Percentiles rank a stretch among this genome's conserved stretches.
These are phyloP conservation scores for Nyctanthes arbortristis DNA, from an alignment of 257 asterid species.

Conservation along the genomic window DNA sequence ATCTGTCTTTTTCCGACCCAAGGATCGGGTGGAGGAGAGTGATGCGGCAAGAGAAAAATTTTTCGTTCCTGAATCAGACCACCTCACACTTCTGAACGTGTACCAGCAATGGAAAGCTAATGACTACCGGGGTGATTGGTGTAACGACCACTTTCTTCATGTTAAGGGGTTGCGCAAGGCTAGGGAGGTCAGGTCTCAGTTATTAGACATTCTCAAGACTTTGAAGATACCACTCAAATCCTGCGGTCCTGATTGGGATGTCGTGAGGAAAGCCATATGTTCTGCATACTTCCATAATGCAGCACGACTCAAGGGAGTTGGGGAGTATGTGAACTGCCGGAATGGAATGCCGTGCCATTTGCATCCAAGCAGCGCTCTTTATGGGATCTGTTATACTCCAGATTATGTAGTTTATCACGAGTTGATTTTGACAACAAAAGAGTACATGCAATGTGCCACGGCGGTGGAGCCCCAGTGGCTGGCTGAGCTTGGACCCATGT, in stretches of 20 bases:
- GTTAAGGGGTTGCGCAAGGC: slow-evolving; percentile 91
- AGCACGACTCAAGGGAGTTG: slow-evolving; percentile 77
- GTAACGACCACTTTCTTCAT: slow-evolving; percentile 86
- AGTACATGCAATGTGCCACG: slow-evolving; percentile 93
- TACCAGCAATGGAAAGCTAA: slow-evolving; percentile 91
- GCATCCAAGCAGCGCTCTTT: slow-evolving; percentile 93
- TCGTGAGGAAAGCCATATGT: slow-evolving; percentile 84
- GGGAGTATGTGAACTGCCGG: slow-evolving; percentile 86
- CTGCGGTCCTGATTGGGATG: slow-evolving; percentile 90
- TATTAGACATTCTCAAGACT: slow-evolving; percentile 74
- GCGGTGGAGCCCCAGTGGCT: slow-evolving; percentile 95
- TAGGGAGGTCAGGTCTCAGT: slow-evolving; percentile 87
- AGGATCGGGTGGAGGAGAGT: slow-evolving; percentile 95
- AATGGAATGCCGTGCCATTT: slow-evolving; percentile 95
- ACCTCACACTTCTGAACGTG: slow-evolving; percentile 77
- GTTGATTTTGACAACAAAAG: slow-evolving; percentile 75
- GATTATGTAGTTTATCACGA: slow-evolving; percentile 95
- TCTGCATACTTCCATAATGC: slow-evolving; percentile 93
- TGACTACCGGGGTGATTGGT: slow-evolving; percentile 90
- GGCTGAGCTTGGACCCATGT: slow-evolving; percentile 97
- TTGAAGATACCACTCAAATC: slow-evolving; percentile 74
- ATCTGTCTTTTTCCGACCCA: slow-evolving; percentile 89
- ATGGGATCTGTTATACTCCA: slow-evolving; percentile 88
- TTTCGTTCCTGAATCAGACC: slow-evolving; percentile 94
- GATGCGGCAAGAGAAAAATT: slow-evolving; percentile 94